These are phyloP conservation scores for Fusarium tricinctum DNA, from an alignment of 2,329 filamentous ascomycete genomes.

Conservation along the genomic window DNA sequence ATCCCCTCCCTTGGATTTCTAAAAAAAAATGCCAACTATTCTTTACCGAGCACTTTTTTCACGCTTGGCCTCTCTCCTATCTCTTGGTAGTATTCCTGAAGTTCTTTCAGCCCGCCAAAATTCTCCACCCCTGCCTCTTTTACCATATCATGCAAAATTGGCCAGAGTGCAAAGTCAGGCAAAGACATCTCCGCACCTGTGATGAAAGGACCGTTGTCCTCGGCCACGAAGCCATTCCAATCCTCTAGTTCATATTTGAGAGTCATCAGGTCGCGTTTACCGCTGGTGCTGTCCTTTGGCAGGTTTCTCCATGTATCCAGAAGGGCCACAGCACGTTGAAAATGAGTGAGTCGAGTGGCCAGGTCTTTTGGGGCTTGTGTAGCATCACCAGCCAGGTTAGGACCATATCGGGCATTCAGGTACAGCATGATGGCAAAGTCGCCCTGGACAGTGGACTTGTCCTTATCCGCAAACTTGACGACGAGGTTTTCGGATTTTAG, in stretches of 20 bases:
- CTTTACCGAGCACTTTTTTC: slow-evolving; percentile 44
- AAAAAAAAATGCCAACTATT: neutral
- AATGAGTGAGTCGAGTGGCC: slow-evolving; percentile 57
- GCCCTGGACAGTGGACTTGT: slow-evolving; percentile 65
- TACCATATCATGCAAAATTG: slow-evolving; percentile 64
- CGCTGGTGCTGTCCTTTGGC: slow-evolving; percentile 10
- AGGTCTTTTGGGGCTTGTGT: slow-evolving; percentile 50
- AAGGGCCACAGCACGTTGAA: slow-evolving; percentile 58
- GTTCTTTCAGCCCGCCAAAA: slow-evolving; percentile 50
- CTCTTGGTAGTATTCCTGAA: slow-evolving; percentile 58
- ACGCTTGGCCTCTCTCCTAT: slow-evolving; percentile 44
- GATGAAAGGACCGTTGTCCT: slow-evolving; percentile 58
- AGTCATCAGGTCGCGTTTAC: slow-evolving; percentile 34
- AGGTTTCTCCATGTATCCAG: slow-evolving; percentile 54
- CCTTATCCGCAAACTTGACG: slow-evolving; percentile 70
- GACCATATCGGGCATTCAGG: slow-evolving; percentile 67
- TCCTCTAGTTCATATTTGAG: slow-evolving; percentile 54
- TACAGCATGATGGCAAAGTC: slow-evolving; percentile 70
- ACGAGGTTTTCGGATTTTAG: slow-evolving; percentile 23
- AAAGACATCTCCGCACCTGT: slow-evolving; percentile 59
- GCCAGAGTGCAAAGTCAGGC: slow-evolving; percentile 71
- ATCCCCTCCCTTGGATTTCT: too few species aligned
- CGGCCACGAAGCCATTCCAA: slow-evolving; percentile 58
- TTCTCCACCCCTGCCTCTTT: slow-evolving; percentile 51
- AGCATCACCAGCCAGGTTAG: slow-evolving; percentile 45